These are phyloP conservation scores for Saccharomyces hybrid DNA, from an alignment of 1,139 yeast genomes.

Conservation along the genomic window DNA sequence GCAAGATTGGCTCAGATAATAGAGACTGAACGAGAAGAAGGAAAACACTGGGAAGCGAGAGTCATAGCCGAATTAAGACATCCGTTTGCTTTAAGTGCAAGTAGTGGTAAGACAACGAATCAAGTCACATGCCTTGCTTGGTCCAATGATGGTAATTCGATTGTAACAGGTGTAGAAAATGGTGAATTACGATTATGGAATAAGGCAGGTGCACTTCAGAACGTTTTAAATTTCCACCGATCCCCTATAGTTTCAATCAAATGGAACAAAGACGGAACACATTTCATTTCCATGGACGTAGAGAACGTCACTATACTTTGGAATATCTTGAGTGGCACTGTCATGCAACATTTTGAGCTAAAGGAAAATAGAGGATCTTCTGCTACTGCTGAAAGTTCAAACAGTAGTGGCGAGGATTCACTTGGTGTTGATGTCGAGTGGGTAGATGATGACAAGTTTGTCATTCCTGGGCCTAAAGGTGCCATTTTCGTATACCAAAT, in stretches of 20 bases:
- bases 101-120: constrained; percentile 14
- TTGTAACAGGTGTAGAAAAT: constrained; percentile 50
- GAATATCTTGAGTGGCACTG: constrained; percentile 46
- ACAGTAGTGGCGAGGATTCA: constrained; percentile 10
- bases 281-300: constrained; percentile 32
- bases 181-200: constrained; percentile 70
- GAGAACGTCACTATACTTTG: constrained; percentile 43
- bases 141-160: constrained; percentile 53
- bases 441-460: constrained; percentile 65
- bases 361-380: constrained; percentile 5
- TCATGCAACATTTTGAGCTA: constrained; percentile 39
- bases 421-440: constrained; percentile 57
- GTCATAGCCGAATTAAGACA: constrained; percentile 19
- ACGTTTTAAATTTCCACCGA: constrained; percentile 49
- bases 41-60: constrained; percentile 1
- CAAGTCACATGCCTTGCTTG: constrained; percentile 45
- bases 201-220: constrained; percentile 54
- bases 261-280: constrained; percentile 44
- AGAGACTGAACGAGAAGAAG: background rate
- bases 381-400: background rate
- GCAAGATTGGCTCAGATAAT: constrained; percentile 30
- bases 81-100: constrained; percentile 22
- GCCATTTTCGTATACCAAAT: constrained; percentile 54
- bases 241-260: constrained; percentile 44
- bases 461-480: constrained; percentile 52